Conservation (phyloP, 148 eudicot genomes). For the Vaccinium darrowii region DNA sequence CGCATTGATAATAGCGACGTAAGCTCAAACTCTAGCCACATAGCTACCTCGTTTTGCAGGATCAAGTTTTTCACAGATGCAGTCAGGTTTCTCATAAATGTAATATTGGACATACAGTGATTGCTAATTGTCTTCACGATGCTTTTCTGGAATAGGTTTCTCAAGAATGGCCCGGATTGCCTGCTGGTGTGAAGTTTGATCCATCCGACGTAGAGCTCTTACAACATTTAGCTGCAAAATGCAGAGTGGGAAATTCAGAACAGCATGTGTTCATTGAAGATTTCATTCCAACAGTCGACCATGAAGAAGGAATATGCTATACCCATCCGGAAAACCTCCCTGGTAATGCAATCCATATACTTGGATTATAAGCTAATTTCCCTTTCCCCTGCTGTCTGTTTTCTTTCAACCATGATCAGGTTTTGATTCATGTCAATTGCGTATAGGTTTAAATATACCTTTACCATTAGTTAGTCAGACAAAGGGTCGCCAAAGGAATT, state of each 20-base stretch:
- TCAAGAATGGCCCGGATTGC: constrained; percentile 75
- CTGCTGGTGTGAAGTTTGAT: constrained; percentile 72
- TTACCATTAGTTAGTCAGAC: neutral
- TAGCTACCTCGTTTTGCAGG: neutral
- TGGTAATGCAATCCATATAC: constrained; percentile 33
- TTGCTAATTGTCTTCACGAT: neutral
- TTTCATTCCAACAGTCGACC: constrained; percentile 65
- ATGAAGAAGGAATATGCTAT: constrained; percentile 63
- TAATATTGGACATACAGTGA: neutral
- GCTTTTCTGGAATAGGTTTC: constrained; percentile 36
- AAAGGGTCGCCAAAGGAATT: neutral
- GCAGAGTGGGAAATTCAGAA: constrained; percentile 38
- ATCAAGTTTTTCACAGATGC: neutral
- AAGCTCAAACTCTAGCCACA: constrained; percentile 27
- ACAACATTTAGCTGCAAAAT: constrained; percentile 61
- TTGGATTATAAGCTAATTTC: neutral
- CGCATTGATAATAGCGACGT: constrained; percentile 82
- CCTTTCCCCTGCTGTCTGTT: neutral
- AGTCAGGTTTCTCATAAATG: neutral
- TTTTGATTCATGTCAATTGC: neutral
- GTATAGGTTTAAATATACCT: neutral
- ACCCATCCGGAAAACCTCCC: constrained; percentile 77
- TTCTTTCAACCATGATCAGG: neutral
- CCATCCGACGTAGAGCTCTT: constrained; percentile 64
- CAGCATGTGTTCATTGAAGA: constrained; percentile 63